Evolutionary conservation across 2,329 filamentous ascomycete species (phyloP), one percentile per base, ranked within the genome.

Genomic region (Coleophoma crateriformis): DNA sequence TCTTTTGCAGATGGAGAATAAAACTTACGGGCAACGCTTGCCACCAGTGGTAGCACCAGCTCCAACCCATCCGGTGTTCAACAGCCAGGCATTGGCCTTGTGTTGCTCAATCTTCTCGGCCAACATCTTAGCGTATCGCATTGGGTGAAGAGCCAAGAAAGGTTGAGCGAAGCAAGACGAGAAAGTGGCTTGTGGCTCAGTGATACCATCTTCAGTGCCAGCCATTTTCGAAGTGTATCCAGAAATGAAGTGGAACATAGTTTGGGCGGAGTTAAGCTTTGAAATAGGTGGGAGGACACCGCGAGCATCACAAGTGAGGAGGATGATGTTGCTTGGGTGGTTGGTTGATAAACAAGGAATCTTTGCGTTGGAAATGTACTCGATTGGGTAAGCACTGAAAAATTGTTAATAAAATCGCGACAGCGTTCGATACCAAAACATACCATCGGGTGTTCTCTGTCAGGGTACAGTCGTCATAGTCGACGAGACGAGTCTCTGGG

Each of bases 201-300:
- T 95, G 58, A 99, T 84, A 66, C 94, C 94, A 59, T 96, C 90
- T 76, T 99, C 94, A 33, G 94, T 99, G 66, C 94, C 94, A 58
- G 94, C 94, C 94, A 99, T 99, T 85, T 99, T 99, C 68, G 92
- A 97, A 57, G 94, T 99, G 81, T 99, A 99, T 63, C 94, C 94
- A 15, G 89, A 95, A 74, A 99, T 99, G 84, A 99, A 99, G 81
- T 99, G 94, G 86, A 97, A 99, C 92, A 99, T 97, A 71, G 90
- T 96, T 77, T 97, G 94, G 64, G 89, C 84, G 58, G 87, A 82
- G 78, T 87, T 84, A 68, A 99, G 87, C 81, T 97, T 97, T 64
- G 90, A 96, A 74, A 99, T 97, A 45, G 94, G 94, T 50, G 94
- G 94, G 50, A 99, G 84, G 45, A 99, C 94, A 77, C 94, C 94